Conservation (phyloP, 768 basidiomycete genomes). For the Podaxis sp. region DNA sequence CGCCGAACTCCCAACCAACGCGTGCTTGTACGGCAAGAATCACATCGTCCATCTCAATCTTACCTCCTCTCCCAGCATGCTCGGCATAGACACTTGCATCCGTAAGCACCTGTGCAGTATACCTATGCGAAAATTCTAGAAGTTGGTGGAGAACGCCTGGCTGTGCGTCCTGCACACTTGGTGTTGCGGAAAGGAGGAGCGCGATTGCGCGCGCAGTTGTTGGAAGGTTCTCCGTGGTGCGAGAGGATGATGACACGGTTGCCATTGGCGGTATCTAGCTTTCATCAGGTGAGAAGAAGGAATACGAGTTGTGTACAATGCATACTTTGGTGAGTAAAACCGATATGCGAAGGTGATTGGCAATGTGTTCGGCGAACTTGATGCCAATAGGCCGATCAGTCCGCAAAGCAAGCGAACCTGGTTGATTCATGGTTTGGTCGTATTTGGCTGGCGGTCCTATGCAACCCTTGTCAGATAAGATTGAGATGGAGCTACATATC, state of each 20-base stretch:
- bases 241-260: slow-evolving; percentile 23
- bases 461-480: not conserved
- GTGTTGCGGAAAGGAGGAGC: slow-evolving; percentile 76
- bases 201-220: slow-evolving; percentile 83
- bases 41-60: slow-evolving; percentile 81
- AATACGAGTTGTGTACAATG: not conserved
- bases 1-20: slow-evolving; percentile 91
- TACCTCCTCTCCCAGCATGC: slow-evolving; percentile 73
- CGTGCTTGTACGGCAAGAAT: slow-evolving; percentile 81
- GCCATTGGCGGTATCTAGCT: not conserved
- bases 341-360: not conserved
- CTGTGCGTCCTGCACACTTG: slow-evolving; percentile 81
- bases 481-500: not conserved
- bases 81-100: slow-evolving; percentile 88
- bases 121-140: slow-evolving; percentile 82
- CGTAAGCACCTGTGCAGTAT: slow-evolving; percentile 76
- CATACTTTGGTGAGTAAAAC: not conserved
- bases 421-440: slow-evolving; percentile 1
- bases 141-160: slow-evolving; percentile 85
- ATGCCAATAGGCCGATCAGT: too few species aligned
- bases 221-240: slow-evolving; percentile 65
- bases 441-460: not conserved
- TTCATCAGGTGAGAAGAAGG: not conserved
- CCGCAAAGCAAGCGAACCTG: not conserved
- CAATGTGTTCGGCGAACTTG: too few species aligned